Conservation (phyloP, 345 rosid genomes). For the Aegle marmelos region DNA sequence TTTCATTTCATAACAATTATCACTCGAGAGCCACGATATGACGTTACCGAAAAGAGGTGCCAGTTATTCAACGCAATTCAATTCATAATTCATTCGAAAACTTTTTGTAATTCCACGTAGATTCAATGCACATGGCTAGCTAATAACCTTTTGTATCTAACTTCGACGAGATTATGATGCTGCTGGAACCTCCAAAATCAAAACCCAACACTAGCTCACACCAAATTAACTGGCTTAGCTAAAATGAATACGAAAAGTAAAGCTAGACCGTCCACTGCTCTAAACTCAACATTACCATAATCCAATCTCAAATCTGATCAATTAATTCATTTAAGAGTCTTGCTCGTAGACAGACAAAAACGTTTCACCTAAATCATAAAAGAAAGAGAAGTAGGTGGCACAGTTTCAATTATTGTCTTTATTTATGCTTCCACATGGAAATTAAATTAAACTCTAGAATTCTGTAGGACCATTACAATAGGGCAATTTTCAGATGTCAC, state of each 20-base stretch:
- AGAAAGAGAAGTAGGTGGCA: not conserved
- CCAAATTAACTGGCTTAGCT: not conserved
- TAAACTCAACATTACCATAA: too few relatives aligned
- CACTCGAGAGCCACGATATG: too few relatives aligned
- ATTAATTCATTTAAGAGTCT: too few relatives aligned
- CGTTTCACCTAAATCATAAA: not conserved
- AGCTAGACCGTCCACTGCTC: too few relatives aligned
- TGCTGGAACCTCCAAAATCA: not conserved
- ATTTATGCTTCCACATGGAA: not conserved
- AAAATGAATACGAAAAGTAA: too few relatives aligned
- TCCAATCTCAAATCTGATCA: too few relatives aligned
- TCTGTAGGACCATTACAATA: not conserved
- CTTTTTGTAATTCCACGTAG: not conserved
- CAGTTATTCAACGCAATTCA: not conserved
- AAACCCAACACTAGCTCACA: not conserved
- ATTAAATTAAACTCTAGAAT: not conserved
- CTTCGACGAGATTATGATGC: not conserved
- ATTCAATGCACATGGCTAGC: not conserved
- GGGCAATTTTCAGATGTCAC: not conserved
- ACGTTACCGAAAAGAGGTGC: too few relatives aligned
- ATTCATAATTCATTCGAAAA: not conserved
- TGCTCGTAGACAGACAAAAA: too few relatives aligned
- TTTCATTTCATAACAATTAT: too few relatives aligned
- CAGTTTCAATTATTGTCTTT: slow-evolving; percentile 1
- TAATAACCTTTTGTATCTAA: not conserved